Evolutionary conservation across 2,329 filamentous ascomycete species (phyloP).

Genomic region (Grosmannia clavigera): DNA sequence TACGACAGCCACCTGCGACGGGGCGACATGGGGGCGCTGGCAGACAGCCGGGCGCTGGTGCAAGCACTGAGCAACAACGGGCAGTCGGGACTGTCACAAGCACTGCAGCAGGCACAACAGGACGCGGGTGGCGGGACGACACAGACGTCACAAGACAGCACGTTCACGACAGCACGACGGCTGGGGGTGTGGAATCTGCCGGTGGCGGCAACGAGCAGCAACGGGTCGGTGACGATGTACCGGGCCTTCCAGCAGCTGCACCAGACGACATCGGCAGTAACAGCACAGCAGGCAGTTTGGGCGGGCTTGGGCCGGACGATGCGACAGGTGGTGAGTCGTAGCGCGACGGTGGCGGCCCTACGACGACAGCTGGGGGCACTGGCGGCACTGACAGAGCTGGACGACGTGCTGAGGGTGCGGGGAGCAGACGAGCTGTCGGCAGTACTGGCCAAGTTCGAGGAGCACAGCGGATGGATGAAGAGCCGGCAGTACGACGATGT

Average conservation of each 20-base stretch:
- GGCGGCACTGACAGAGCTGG: slow-evolving; percentile 68
- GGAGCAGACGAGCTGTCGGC: slow-evolving; percentile 47
- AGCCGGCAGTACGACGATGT: slow-evolving; percentile 35
- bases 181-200: slow-evolving; percentile 89
- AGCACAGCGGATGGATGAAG: slow-evolving; percentile 66
- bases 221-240: slow-evolving; percentile 60
- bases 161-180: slow-evolving; percentile 67
- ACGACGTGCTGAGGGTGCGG: slow-evolving; percentile 57
- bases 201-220: slow-evolving; percentile 48
- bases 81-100: slow-evolving; percentile 73
- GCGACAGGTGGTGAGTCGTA: slow-evolving; percentile 36
- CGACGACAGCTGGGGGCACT: slow-evolving; percentile 47
- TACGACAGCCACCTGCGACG: slow-evolving; percentile 73
- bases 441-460: slow-evolving; percentile 50
- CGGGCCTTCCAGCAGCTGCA: slow-evolving; percentile 70
- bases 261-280: slow-evolving; percentile 43
- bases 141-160: slow-evolving; percentile 52
- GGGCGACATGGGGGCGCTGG: slow-evolving; percentile 36
- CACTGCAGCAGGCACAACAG: slow-evolving; percentile 53
- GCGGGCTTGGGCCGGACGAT: slow-evolving; percentile 50
- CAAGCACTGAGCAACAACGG: slow-evolving; percentile 70
- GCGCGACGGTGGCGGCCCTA: slow-evolving; percentile 37
- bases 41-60: slow-evolving; percentile 58
- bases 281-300: slow-evolving; percentile 47
- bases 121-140: slow-evolving; percentile 31